A percentile compares a stretch with the other conserved stretches of the same genome.
These are phyloP conservation scores for Trichophyton schoenleinii DNA, from an alignment of 2,329 filamentous ascomycete genomes.

Conservation along the genomic window DNA sequence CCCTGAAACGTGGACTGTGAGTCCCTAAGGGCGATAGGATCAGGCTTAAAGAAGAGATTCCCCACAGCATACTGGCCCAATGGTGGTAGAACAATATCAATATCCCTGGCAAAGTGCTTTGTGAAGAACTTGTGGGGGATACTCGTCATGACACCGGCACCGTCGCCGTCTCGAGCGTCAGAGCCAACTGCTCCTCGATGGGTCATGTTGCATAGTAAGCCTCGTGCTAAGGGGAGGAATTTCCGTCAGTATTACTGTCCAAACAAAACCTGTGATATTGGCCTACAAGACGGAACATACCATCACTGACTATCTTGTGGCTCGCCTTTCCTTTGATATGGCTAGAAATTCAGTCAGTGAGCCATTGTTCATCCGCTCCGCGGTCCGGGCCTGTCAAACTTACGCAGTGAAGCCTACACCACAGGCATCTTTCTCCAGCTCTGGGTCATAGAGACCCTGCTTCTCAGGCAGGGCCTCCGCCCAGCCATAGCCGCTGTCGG, in stretches of 20 bases:
- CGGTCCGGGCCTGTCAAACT: slow-evolving; percentile 26
- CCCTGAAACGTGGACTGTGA: slow-evolving; percentile 90
- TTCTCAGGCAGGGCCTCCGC: slow-evolving; percentile 90
- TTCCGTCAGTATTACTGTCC: neutral
- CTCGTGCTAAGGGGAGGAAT: slow-evolving; percentile 50
- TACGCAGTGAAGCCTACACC: slow-evolving; percentile 98
- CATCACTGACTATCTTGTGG: slow-evolving; percentile 98
- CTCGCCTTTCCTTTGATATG: slow-evolving; percentile 95
- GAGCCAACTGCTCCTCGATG: slow-evolving; percentile 96
- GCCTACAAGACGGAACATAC: slow-evolving; percentile 39
- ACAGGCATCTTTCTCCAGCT: slow-evolving; percentile 96
- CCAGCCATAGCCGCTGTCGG: slow-evolving; percentile 67
- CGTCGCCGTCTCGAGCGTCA: slow-evolving; percentile 93
- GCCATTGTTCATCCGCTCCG: neutral
- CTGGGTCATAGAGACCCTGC: slow-evolving; percentile 96
- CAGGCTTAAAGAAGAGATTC: slow-evolving; percentile 97
- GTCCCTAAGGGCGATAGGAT: slow-evolving; percentile 76
- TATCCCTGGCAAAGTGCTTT: slow-evolving; percentile 93
- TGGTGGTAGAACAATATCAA: slow-evolving; percentile 73
- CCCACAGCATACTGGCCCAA: slow-evolving; percentile 91
- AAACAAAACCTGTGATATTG: neutral
- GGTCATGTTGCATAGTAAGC: slow-evolving; percentile 99
- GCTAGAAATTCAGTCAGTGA: slow-evolving; percentile 35
- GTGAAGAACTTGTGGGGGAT: slow-evolving; percentile 97
- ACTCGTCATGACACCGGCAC: slow-evolving; percentile 98